Evolutionary conservation across 2,329 filamentous ascomycete species (phyloP), one percentile per base, ranked within the genome.

Genomic region (Penicillium sp.): DNA sequence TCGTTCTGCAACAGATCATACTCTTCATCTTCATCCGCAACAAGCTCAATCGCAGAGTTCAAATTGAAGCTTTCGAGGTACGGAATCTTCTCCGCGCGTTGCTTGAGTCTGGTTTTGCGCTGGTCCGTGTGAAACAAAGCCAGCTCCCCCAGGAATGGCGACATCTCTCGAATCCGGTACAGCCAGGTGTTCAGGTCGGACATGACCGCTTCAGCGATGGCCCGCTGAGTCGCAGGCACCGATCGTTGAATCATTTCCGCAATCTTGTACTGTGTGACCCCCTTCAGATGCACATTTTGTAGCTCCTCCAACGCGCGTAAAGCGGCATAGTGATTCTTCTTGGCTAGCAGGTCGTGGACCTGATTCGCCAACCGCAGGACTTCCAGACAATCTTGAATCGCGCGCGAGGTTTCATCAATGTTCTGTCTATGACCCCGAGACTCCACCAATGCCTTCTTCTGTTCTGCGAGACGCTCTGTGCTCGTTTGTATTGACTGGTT

Each of bases 181-280:
- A 99, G 82, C 95, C 95, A 99, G 0, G 92, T 97, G 72, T 98
- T 98, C 57, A 99, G 79, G 76, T 99, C 95, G 2, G 87, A 90
- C 92, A 98, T 98, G 66, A 99, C 95, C 14, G 93, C 92, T 76
- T 98, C 94, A 4, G 94, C 94, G 58, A 99, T 97, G 53, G 91
- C 88, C 70, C 91, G 92, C 71, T 96, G 92, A 1, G 92, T 97
- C 3, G 91, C 88, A 1, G 95, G 95, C 35, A 98, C 94, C 0
- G 94, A 98, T 68, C 92, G 92, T 75, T 97, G 94, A 65, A 99
- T 98, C 80, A 96, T 87, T 72, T 96, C 92, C 35, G 95, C 95
- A 64, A 99, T 89, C 71, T 93, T 94, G 77, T 97, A 96, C 65
- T 97, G 92, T 1, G 91, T 96, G 8, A 96, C 91, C 67, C 96